Percentiles rank a stretch among this genome's conserved stretches.
These are phyloP conservation scores for Penicillium rolfsii DNA, from an alignment of 2,329 filamentous ascomycete genomes.

Conservation along the genomic window DNA sequence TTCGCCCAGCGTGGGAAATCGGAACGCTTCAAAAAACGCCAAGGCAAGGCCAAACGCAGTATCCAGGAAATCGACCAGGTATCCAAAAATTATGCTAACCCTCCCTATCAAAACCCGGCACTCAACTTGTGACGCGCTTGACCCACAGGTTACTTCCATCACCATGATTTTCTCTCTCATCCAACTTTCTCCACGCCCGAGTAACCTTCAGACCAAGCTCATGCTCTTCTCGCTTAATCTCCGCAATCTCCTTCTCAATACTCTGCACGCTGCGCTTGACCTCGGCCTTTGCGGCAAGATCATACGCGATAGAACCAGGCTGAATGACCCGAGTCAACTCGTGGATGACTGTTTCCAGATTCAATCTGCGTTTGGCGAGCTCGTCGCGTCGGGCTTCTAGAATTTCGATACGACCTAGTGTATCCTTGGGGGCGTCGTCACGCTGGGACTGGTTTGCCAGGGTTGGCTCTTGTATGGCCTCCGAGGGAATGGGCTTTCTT, in stretches of 20 bases:
- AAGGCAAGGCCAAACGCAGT: slow-evolving; percentile 3
- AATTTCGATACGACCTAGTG: slow-evolving; percentile 66
- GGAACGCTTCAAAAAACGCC: slow-evolving; percentile 8
- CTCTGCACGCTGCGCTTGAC: slow-evolving; percentile 68
- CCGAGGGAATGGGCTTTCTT: slow-evolving; percentile 49
- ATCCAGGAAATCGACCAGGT: slow-evolving; percentile 13
- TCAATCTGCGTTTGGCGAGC: slow-evolving; percentile 68
- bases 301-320: slow-evolving; percentile 66
- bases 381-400: slow-evolving; percentile 68
- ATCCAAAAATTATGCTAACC: slow-evolving; percentile 6
- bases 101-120: neutral
- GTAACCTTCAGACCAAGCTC: slow-evolving; percentile 76
- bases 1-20: slow-evolving; percentile 1
- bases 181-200: slow-evolving; percentile 73
- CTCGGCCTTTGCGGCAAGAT: slow-evolving; percentile 62
- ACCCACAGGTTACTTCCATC: slow-evolving; percentile 73
- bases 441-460: slow-evolving; percentile 63
- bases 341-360: slow-evolving; percentile 71
- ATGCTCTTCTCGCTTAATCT: slow-evolving; percentile 75
- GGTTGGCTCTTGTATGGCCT: slow-evolving; percentile 29
- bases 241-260: slow-evolving; percentile 68
- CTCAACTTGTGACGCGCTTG: slow-evolving; percentile 69
- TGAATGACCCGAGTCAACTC: slow-evolving; percentile 81
- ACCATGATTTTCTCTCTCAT: slow-evolving; percentile 58
- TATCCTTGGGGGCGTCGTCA: slow-evolving; percentile 53